Base-by-base conservation (phyloP, 345 rosid species). In the Eucalyptus caleyi region DNA sequence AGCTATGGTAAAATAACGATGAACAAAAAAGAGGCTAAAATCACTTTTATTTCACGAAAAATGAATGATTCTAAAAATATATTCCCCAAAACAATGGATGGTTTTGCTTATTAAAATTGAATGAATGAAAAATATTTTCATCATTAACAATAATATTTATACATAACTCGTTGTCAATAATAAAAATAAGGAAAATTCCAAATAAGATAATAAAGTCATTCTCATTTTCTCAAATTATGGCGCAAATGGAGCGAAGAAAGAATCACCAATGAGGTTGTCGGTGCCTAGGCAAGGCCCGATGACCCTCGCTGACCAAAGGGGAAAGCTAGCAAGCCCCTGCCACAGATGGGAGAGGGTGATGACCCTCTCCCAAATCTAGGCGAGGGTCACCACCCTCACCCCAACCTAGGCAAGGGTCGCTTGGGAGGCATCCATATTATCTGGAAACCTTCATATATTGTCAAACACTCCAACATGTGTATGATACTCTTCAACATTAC, bases 251-350 rank as follows among this genome's bases (percentile, higher is more conserved):
- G 24, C 1, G 8, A 0, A 1, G 2, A 34, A 34, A 1, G 2
- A 4, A 53, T 53, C 56, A 53, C 56, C 56, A 8, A 3, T 8
- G 56, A 19, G 56, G 56, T 19, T 53, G 56, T 53, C 2, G 10
- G 0, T 1, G 0, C 56, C 2, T 3, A 1, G 9, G 56, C 10
- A 3, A 53, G 5, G 24, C 9, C 4, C 9, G 0, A 21, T 2
- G 0, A 53, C 56, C 10, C 10, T 53, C 2, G 1, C 59, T 1
- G 1, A 19, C 59, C 59, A 53, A 53, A 19, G 59, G 10, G 2
- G 59, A 53, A 19, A 53, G 26, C 59, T 53, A 53, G 26, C 59
- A 53, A 53, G 9, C 26, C 59, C 59, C 1, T 0, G 0, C 26
- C 2, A 21, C 0, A 53, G 26, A 53, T 9, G 2, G 0, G 59